A percentile compares a stretch with the other conserved stretches of the same genome.
Conservation (phyloP, 2,329 filamentous ascomycete genomes). For the Shiraia sp. region DNA sequence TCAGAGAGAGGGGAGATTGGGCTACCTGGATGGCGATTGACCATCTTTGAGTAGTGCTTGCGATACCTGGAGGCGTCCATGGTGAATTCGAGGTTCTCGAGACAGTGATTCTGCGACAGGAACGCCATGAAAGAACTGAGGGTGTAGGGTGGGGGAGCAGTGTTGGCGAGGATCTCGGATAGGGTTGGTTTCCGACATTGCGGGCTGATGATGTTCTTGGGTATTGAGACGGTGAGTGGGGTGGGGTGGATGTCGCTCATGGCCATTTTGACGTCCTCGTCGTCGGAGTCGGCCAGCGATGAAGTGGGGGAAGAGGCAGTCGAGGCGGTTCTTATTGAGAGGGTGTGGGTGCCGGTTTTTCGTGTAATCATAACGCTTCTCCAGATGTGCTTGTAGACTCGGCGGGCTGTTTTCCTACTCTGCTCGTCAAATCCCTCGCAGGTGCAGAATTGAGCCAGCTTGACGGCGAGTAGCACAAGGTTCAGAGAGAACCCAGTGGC, state of each 20-base stretch:
- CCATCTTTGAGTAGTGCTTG: slow-evolving; percentile 64
- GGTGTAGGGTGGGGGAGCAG: slow-evolving; percentile 85
- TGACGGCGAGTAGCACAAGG: slow-evolving; percentile 40
- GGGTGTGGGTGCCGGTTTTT: slow-evolving; percentile 29
- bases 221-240: slow-evolving; percentile 57
- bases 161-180: slow-evolving; percentile 84
- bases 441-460: slow-evolving; percentile 45
- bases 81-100: slow-evolving; percentile 95
- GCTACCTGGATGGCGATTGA: slow-evolving; percentile 55
- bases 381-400: slow-evolving; percentile 45
- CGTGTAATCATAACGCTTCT: slow-evolving; percentile 43
- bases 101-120: slow-evolving; percentile 92
- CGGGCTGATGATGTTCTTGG: slow-evolving; percentile 47
- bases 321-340: slow-evolving; percentile 41
- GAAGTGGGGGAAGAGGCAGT: slow-evolving; percentile 39
- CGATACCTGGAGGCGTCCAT: slow-evolving; percentile 89
- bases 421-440: slow-evolving; percentile 40
- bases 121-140: slow-evolving; percentile 94
- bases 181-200: slow-evolving; percentile 72
- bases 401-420: slow-evolving; percentile 36
- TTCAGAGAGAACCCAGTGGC: slow-evolving; percentile 40
- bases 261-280: slow-evolving; percentile 54
- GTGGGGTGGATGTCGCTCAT: slow-evolving; percentile 52
- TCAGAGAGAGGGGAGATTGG: slow-evolving; percentile 57
- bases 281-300: slow-evolving; percentile 38